A percentile compares a stretch with the other conserved stretches of the same genome.
Evolutionary conservation across 2,329 filamentous ascomycete species (phyloP).

Genomic region (Curvularia spicifera): DNA sequence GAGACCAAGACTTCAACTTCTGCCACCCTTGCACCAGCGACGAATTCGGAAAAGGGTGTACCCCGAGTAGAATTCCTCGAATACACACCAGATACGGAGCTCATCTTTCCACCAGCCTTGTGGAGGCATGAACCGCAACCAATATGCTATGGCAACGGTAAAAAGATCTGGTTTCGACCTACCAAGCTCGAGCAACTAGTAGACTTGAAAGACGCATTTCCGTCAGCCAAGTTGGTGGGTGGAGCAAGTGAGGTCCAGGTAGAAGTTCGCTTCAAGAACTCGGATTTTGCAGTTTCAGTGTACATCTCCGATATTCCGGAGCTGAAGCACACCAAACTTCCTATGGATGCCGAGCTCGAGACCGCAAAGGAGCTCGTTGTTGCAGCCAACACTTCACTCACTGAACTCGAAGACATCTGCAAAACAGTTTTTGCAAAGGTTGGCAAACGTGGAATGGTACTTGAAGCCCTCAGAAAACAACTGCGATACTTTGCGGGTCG

Average conservation of each 20-base stretch:
- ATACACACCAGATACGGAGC: slow-evolving; percentile 86
- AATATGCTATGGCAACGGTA: slow-evolving; percentile 88
- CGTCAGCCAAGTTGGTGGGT: slow-evolving; percentile 90
- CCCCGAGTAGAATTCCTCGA: slow-evolving; percentile 79
- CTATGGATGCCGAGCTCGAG: slow-evolving; percentile 36
- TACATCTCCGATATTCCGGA: slow-evolving; percentile 92
- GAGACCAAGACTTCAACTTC: slow-evolving; percentile 60
- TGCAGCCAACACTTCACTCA: slow-evolving; percentile 88
- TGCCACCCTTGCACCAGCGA: slow-evolving; percentile 46
- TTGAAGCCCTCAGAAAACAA: slow-evolving; percentile 82
- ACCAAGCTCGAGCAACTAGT: slow-evolving; percentile 83
- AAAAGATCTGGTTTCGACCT: slow-evolving; percentile 90
- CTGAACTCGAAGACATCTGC: slow-evolving; percentile 84
- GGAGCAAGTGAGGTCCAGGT: slow-evolving; percentile 97
- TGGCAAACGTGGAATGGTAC: slow-evolving; percentile 44
- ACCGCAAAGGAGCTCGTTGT: slow-evolving; percentile 65
- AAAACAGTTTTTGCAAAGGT: slow-evolving; percentile 68
- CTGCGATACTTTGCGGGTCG: slow-evolving; percentile 91
- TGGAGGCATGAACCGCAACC: slow-evolving; percentile 81
- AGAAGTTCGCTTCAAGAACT: slow-evolving; percentile 94
- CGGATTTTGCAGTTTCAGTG: slow-evolving; percentile 86
- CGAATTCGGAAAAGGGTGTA: slow-evolving; percentile 59
- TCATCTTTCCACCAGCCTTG: slow-evolving; percentile 88
- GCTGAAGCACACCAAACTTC: slow-evolving; percentile 67
- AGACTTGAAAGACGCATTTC: slow-evolving; percentile 83